Base-by-base conservation (phyloP, 805 yeast genomes). In the Jamesozyma lodderae region DNA sequence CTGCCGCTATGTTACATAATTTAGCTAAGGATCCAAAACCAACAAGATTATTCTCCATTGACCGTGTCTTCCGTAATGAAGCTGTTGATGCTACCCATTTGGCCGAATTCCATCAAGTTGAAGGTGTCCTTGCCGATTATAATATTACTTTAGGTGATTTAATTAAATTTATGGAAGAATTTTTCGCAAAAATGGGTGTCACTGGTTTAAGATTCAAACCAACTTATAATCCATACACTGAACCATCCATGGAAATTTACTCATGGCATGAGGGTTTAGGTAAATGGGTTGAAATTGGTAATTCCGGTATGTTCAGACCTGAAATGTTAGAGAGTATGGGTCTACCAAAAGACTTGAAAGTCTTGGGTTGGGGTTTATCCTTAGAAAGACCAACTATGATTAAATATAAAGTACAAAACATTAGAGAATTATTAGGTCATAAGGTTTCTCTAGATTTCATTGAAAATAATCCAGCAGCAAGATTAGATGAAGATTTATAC, bases 281-380 rank as follows among this genome's bases (percentile, higher is more conserved):
- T 52, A 92, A 86, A 63, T 94, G 98, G 98, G 98, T 92, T 46
- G 99, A 92, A 71, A 90, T 92, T 56, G 99, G 99, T 64, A 92
- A 92, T 72, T 87, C 96, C 15, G 99, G 99, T 63, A 82, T 92
- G 95, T 92, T 92, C 74, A 80, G 99, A 68, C 98, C 99, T 11
- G 99, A 92, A 68, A 92, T 92, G 99, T 73, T 94, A 60, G 96
- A 87, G 68, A 69, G 95, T 32, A 90, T 92, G 97, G 99, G 99
- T 25, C 74, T 92, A 57, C 98, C 98, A 43, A 80, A 80, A 69
- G 82, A 85, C 60, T 65, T 94, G 69, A 75, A 96, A 62, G 97
- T 90, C 10, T 74, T 87, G 49, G 99, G 99, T 45, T 92, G 94
- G 87, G 99, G 99, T 57, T 72, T 92, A 53, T 82, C 95, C 18